A percentile compares a stretch with the other conserved stretches of the same genome.
Evolutionary conservation across 169 alveolate species (phyloP).

Genomic region (Plasmodium berghei): DNA sequence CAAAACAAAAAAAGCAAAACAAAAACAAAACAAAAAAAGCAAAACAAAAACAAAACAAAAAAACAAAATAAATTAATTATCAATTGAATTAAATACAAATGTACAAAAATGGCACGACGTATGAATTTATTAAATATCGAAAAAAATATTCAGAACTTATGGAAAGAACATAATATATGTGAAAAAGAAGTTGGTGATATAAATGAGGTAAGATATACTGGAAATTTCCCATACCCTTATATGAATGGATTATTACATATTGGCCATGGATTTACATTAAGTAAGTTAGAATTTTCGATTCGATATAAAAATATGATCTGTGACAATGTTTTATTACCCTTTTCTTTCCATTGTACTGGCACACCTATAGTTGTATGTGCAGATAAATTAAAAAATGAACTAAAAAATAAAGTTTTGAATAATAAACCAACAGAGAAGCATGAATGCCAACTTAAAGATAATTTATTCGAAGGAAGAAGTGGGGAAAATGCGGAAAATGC

Average conservation of each 20-base stretch:
- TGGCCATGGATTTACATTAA: slow-evolving; percentile 98
- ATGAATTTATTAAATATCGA: slow-evolving; percentile 92
- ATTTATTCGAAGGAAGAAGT: neutral
- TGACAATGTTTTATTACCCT: slow-evolving; percentile 96
- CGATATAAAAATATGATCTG: slow-evolving; percentile 96
- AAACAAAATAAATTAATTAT: too few relatives aligned
- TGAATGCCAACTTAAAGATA: neutral
- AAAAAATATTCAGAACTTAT: slow-evolving; percentile 87
- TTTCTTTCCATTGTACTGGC: slow-evolving; percentile 99
- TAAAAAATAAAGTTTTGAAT: slow-evolving; percentile 47
- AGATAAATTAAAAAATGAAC: slow-evolving; percentile 91
- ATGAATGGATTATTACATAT: slow-evolving; percentile 99
- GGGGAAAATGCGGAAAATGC: neutral
- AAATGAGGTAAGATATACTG: slow-evolving; percentile 91
- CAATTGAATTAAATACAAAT: too few relatives aligned
- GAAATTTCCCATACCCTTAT: slow-evolving; percentile 99
- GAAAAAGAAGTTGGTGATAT: slow-evolving; percentile 90
- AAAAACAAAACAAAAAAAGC: too few relatives aligned
- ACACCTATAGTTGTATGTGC: slow-evolving; percentile 99
- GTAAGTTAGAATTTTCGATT: slow-evolving; percentile 97
- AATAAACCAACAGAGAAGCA: neutral
- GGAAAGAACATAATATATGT: slow-evolving; percentile 91
- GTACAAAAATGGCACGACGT: slow-evolving; percentile 86
- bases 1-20: too few relatives aligned
- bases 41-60: too few relatives aligned